Base-by-base conservation (phyloP, 148 eudicot genomes). In the Simmondsia chinensis region DNA sequence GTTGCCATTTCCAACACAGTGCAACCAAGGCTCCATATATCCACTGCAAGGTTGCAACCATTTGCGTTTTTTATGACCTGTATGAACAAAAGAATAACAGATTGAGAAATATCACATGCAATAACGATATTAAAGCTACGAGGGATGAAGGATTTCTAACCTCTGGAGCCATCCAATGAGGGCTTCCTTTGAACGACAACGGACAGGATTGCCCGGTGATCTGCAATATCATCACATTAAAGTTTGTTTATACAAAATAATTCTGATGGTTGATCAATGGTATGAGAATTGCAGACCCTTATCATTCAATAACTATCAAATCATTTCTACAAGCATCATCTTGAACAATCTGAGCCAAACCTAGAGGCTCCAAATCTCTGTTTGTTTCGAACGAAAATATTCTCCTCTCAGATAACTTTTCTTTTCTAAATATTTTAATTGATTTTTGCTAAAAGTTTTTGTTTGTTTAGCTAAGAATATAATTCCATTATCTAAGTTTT, bases 161-260 rank as follows among this genome's bases (percentile, higher is more conserved):
- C 94, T 87, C 96, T 21, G 96, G 96, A 35, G 97, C 97, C 97
- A 91, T 91, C 97, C 97, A 91, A 52, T 91, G 82, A 30, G 97
- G 97, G 53, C 97, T 85, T 59, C 93, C 97, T 63, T 84, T 89
- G 40, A 89, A 73, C 38, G 97, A 89, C 56, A 81, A 54, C 28
- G 97, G 88, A 65, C 95, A 79, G 14, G 93, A 67, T 52, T 85
- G 93, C 52, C 97, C 97, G 22, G 85, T 72, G 38, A 91, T 81
- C 97, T 91, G 80, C 66, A 48, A 10, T 41, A 22, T 23, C 11
- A 54, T 42, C 20, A 32, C 3, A 48, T 52, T 38, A 18, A 33
- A 20, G 6, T 20, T n/a, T n/a, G n/a, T n/a, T n/a, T n/a, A n/a
- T 7, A 24, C 22, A 18, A 27, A 31, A 28, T 5, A 33, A 36